phyloP scores from a whole-genome alignment of 2,329 filamentous ascomycete species.

The Ceratocystis albifundus region DNA sequence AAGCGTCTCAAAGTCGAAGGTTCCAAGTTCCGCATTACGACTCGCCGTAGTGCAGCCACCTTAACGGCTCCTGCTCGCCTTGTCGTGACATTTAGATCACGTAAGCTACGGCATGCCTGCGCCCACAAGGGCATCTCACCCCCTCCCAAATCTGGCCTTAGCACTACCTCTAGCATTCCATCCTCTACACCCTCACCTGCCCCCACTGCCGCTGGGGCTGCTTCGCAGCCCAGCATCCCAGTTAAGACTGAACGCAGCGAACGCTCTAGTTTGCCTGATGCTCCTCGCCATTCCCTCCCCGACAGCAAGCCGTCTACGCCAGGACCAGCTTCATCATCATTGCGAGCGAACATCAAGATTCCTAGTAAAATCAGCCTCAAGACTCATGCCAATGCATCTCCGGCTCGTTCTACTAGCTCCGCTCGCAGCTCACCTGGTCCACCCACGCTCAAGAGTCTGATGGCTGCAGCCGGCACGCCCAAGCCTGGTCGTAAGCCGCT shows the following conservation, averaged over 20 bases:
- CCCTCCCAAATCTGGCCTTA: constrained; percentile 6
- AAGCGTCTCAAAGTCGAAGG: constrained; percentile 20
- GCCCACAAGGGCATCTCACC: constrained; percentile 21
- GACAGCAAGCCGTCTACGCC: constrained; percentile 4
- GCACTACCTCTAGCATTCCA: constrained; percentile 12
- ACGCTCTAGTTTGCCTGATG: constrained; percentile 18
- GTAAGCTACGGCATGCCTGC: constrained; percentile 19
- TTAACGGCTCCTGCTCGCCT: constrained; percentile 6
- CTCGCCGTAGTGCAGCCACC: neutral
- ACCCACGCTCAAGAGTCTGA: constrained; percentile 19
- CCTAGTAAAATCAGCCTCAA: constrained; percentile 21
- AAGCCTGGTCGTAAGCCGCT: constrained; percentile 19
- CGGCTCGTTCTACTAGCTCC: neutral
- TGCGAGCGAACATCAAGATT: constrained; percentile 18
- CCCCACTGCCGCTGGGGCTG: neutral
- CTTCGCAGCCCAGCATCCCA: constrained; percentile 13
- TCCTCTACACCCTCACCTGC: constrained; percentile 16
- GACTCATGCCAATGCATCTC: constrained; percentile 3
- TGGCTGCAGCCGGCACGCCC: constrained; percentile 18
- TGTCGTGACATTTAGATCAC: constrained; percentile 18
- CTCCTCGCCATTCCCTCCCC: constrained; percentile 15
- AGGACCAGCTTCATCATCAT: neutral
- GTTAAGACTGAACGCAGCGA: constrained; percentile 22
- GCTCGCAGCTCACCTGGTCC: constrained; percentile 14
- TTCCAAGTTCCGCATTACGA: constrained; percentile 8